A percentile compares a stretch with the other conserved stretches of the same genome.
phyloP scores from a whole-genome alignment of 2,329 filamentous ascomycete genomes.

The Didymella pinodella region DNA sequence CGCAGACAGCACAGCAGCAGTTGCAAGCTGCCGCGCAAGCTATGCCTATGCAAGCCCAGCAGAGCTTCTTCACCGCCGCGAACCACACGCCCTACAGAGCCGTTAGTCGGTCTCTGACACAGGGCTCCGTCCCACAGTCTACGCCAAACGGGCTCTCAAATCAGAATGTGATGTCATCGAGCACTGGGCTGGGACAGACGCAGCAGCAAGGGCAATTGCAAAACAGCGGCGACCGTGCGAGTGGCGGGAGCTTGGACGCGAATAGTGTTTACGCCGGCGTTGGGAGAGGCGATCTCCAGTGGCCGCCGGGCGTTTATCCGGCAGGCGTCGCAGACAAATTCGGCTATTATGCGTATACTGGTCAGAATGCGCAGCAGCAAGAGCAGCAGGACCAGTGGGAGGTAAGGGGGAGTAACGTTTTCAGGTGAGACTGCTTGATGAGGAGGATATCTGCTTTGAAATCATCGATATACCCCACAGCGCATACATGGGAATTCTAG shows the following conservation, averaged over 20 bases:
- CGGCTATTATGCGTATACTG: conserved; percentile 31
- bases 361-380: conserved; percentile 25
- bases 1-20: conserved; percentile 33
- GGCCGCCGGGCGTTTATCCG: conserved; percentile 28
- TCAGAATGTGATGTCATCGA: conserved; percentile 13
- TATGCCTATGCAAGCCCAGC: conserved; percentile 29
- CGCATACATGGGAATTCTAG: too few relatives aligned
- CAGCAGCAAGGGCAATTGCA: conserved; percentile 30
- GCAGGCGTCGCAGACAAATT: too few relatives aligned
- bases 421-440: conserved; percentile 23
- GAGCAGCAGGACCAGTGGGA: conserved; percentile 42
- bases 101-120: conserved; percentile 35
- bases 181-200: conserved; percentile 17
- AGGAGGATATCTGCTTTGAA: too few relatives aligned
- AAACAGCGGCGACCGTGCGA: conserved; percentile 27
- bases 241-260: conserved; percentile 26
- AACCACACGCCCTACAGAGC: conserved; percentile 35
- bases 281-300: conserved; percentile 34
- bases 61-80: conserved; percentile 32
- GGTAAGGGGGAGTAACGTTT: conserved; percentile 32
- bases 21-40: conserved; percentile 33
- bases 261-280: conserved; percentile 29
- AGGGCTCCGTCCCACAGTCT: conserved; percentile 23
- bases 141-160: conserved; percentile 23
- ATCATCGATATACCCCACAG: background rate